Evolutionary conservation across 2,329 filamentous ascomycete genomes (phyloP), one percentile per base, ranked within the genome.

Genomic region (Helicocarpus griseus): DNA sequence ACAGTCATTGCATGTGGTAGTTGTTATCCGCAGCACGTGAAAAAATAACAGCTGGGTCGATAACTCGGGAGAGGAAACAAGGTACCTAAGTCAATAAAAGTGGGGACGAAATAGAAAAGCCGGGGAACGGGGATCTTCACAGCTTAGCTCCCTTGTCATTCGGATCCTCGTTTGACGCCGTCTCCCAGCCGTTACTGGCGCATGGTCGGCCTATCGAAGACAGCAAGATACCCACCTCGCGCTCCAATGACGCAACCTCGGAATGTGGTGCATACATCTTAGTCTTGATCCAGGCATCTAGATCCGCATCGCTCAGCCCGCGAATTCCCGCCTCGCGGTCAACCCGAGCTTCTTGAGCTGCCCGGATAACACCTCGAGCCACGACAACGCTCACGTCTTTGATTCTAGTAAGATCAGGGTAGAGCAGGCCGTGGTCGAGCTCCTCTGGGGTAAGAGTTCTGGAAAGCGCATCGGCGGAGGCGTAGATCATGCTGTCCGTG

Each of bases 401-500:
- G 58, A 98, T 95, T 56, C 93, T 86, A 69, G 88, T 83, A 64
- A 98, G 87, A 65, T 85, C 82, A 11, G 89, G 93, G 75, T 98
- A 97, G 64, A 97, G 84, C 66, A 94, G 83, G 50, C 89, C 88
- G 66, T 84, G 81, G 51, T 85, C 81, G 62, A 89, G 75, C 74
- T 98, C 93, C 56, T 93, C 85, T 36, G 82, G 77, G 56, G 85
- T 89, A 55, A 98, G 79, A 31, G 86, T 83, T 53, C 82, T 82
- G 14, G 88, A 81, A 19, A 97, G 80, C 4, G 89, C 85, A 38
- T 85, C 84, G 26, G 89, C 93, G 29, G 90, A 91, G 47, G 87
- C 89, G 74, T 97, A 97, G 65, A 98, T 89, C 93, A 98, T 98
- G 69, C 85, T 82, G 68, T 96, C 88, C 4, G 91, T 97, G 59